Evolutionary conservation across 495 filamentous ascomycete species (phyloP), one percentile per base, ranked within the genome.

Genomic region (Aspergillus haitiensis): DNA sequence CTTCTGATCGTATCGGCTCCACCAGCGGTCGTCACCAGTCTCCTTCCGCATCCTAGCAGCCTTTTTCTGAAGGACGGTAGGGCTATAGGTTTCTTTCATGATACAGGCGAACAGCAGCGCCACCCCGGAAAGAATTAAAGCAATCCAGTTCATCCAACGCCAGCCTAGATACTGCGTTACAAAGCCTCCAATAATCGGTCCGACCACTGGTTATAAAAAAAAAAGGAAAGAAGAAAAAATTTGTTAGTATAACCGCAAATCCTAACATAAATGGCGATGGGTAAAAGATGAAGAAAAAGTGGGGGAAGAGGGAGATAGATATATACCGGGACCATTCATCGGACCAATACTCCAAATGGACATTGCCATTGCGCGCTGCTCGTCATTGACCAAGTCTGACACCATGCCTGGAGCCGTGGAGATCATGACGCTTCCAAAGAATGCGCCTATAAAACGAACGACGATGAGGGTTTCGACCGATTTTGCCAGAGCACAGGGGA

Each of bases 71-170:
- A 96, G 76, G 49, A 96, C 78, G 8, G 81, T 79, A 0, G 92
- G 92, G 0, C 87, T 81, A 64, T 95, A 96, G 0, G 91, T 94
- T 65, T 96, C 92, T 53, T 82, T 82, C 55, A 89, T 74, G 42
- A 83, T 70, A 80, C 56, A 59, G 35, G 59, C 59, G 40, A 82
- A 65, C 27, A 79, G 15, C 31, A 82, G 77, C 1, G 83, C 82
- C 0, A 82, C 76, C 2, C 84, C 87, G 0, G 81, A 76, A 2
- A 88, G 71, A 34, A 93, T 92, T 53, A 95, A 70, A 7, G 88
- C 83, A 15, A 96, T 72, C 90, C 92, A 96, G 68, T 88, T 89
- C n/a, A 84, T 87, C 90, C 90, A 95, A 33, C 89, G 73, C 92
- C 92, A 96, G 8, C 91, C 90, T 27, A 92, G 78, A 67, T 89